Conservation (phyloP, 2,329 filamentous ascomycete species). For the Fusarium nurragi region DNA sequence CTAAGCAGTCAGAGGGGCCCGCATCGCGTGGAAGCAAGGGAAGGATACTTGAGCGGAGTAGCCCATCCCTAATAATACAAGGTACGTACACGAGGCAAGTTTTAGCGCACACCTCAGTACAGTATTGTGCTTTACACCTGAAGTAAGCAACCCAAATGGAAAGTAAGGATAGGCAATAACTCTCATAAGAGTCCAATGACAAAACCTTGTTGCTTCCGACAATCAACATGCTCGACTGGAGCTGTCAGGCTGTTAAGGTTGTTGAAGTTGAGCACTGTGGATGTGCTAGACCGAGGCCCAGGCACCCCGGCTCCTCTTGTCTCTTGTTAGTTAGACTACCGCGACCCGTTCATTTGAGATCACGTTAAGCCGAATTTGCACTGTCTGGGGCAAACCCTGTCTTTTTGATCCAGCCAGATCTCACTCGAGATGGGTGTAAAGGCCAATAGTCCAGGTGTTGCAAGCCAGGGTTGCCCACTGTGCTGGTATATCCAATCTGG, state of each 20-base stretch:
- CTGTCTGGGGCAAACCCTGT: slow-evolving; percentile 40
- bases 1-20: slow-evolving; percentile 25
- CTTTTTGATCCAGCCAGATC: slow-evolving; percentile 35
- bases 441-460: slow-evolving; percentile 5
- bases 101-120: not conserved
- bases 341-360: slow-evolving; percentile 36
- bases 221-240: slow-evolving; percentile 9
- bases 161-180: not conserved
- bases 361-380: slow-evolving; percentile 32
- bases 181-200: slow-evolving; percentile 5
- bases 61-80: slow-evolving; percentile 30
- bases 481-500: slow-evolving; percentile 27
- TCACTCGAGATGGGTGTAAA: slow-evolving; percentile 26
- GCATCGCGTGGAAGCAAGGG: slow-evolving; percentile 41
- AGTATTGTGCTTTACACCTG: slow-evolving; percentile 5
- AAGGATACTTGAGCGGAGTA: slow-evolving; percentile 29
- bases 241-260: not conserved
- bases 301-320: slow-evolving; percentile 11
- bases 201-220: slow-evolving; percentile 21
- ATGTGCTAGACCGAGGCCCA: not conserved
- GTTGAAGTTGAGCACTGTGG: slow-evolving; percentile 16
- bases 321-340: slow-evolving; percentile 5
- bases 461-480: slow-evolving; percentile 33
- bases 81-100: slow-evolving; percentile 12
- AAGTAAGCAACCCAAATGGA: not conserved